A percentile compares a stretch with the other conserved stretches of the same genome.
Conservation (phyloP, 2,329 filamentous ascomycete genomes). For the Cercospora zeae-maydis region DNA sequence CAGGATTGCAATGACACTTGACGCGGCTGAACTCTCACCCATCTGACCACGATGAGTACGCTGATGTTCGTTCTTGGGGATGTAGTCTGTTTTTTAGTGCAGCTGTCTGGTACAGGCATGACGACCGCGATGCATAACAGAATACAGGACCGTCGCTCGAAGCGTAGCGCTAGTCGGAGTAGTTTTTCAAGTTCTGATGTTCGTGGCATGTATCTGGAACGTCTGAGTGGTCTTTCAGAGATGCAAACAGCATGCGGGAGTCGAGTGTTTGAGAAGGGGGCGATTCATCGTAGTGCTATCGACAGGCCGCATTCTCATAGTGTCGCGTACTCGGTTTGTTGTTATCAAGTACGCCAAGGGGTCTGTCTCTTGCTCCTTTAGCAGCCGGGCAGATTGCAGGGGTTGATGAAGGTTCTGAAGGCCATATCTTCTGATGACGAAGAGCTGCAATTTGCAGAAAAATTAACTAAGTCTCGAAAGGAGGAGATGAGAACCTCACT, state of each 20-base stretch:
- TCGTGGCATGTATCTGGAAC: constrained; percentile 53
- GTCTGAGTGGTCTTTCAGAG: constrained; percentile 50
- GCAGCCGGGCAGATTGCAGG: constrained; percentile 15
- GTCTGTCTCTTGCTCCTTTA: constrained; percentile 23
- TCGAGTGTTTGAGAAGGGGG: constrained; percentile 35
- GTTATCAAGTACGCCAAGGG: constrained; percentile 49
- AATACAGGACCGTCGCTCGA: constrained; percentile 41
- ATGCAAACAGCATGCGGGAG: constrained; percentile 10
- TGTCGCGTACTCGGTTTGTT: constrained; percentile 48
- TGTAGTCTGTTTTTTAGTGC: constrained; percentile 51
- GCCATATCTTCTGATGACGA: neutral
- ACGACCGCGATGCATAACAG: constrained; percentile 20
- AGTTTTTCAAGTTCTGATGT: constrained; percentile 56
- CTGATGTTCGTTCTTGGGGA: constrained; percentile 55
- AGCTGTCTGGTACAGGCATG: constrained; percentile 45
- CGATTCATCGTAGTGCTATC: constrained; percentile 40
- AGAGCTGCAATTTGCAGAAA: neutral
- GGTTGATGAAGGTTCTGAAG: constrained; percentile 1
- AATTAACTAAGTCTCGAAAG: neutral
- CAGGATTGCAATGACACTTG: constrained; percentile 35
- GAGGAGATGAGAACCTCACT: neutral
- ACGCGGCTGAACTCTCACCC: constrained; percentile 36
- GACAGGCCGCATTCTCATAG: constrained; percentile 41
- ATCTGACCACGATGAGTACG: constrained; percentile 49
- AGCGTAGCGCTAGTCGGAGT: constrained; percentile 56